Evolutionary conservation across 2,329 filamentous ascomycete species (phyloP), one percentile per base, ranked within the genome.

Genomic region (Colletotrichum salicis): DNA sequence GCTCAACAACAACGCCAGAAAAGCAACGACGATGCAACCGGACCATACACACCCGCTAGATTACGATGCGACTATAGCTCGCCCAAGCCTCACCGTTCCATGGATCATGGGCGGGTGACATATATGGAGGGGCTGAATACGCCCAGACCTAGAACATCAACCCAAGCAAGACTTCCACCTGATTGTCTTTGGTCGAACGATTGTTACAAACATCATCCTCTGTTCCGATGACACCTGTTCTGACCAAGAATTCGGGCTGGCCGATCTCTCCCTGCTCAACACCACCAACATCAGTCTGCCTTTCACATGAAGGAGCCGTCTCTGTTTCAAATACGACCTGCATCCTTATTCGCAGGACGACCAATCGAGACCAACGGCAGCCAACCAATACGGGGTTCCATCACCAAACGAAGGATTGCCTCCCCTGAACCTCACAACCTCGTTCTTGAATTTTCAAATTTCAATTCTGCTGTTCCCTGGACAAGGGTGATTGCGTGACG

Each of bases 321-420:
- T 12, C 24, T 56, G 52, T 45, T 68, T 22, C n/a, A 31, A 22
- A 19, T 33, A 29, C 6, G 13, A 54, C 24, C 22, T 48, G 31
- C 59, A 54, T 37, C 59, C n/a, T 35, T 35, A 13, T 11, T 22
- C 10, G 33, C 19, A 22, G n/a, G 57, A 13, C 13, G 24, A 51
- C 51, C 68, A 62, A 62, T 62, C n/a, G 24, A 19, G 11, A n/a
- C 19, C 35, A 31, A 37, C n/a, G 37, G 57, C 29, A 22, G 13
- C 63, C 57, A 62, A 24, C 61, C 67, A 66, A 13, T n/a, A 22
- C 52, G 22, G 24, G 15, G 54, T n/a, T 55, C 37, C 41, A 8
- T 27, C 41, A 58, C 35, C 41, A 48, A 37, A 52, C 35, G 35
- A 24, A 61, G 64, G 57, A 71, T 63, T 8, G 31, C n/a, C 51